Conservation (phyloP, 768 basidiomycete species). For the Piloderma croceum region DNA sequence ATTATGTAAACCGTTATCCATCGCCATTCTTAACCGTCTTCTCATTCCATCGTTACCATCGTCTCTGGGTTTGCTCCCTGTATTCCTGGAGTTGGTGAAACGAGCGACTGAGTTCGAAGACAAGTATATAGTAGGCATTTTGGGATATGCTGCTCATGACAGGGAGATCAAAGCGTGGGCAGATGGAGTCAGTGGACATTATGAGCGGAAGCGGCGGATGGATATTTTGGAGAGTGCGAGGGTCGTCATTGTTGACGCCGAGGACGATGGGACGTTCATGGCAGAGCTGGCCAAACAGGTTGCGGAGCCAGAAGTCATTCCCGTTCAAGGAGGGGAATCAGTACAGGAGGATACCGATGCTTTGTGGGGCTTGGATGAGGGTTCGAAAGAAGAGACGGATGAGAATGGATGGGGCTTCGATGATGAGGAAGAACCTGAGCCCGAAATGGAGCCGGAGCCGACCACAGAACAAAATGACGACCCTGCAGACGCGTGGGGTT, state of each 20-base stretch:
- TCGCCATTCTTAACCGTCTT: constrained; percentile 57
- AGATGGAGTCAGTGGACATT: constrained; percentile 62
- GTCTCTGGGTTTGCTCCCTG: constrained; percentile 50
- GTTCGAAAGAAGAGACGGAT: constrained; percentile 28
- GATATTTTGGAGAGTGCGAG: constrained; percentile 62
- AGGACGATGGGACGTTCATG: constrained; percentile 36
- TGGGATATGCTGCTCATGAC: constrained; percentile 45
- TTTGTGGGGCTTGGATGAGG: constrained; percentile 44
- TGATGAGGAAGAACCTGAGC: constrained; percentile 1
- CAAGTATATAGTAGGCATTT: constrained; percentile 41
- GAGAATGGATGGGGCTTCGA: constrained; percentile 39
- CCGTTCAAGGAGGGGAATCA: constrained; percentile 2
- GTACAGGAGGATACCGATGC: constrained; percentile 22
- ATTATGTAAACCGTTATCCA: constrained; percentile 55
- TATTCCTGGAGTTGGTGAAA: constrained; percentile 53
- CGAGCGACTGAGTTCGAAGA: constrained; percentile 67
- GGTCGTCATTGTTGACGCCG: constrained; percentile 41
- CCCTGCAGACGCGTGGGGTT: constrained; percentile 68
- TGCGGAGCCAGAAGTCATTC: constrained; percentile 24
- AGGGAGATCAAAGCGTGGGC: constrained; percentile 63
- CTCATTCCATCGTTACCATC: constrained; percentile 69
- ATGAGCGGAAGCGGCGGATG: constrained; percentile 69
- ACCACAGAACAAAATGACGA: constrained; percentile 31
- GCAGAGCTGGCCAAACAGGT: constrained; percentile 33
- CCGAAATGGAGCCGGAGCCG: constrained; percentile 8